A percentile compares a stretch with the other conserved stretches of the same genome.
phyloP scores from a whole-genome alignment of 2,329 filamentous ascomycete genomes.

The Fusarium burgessii region DNA sequence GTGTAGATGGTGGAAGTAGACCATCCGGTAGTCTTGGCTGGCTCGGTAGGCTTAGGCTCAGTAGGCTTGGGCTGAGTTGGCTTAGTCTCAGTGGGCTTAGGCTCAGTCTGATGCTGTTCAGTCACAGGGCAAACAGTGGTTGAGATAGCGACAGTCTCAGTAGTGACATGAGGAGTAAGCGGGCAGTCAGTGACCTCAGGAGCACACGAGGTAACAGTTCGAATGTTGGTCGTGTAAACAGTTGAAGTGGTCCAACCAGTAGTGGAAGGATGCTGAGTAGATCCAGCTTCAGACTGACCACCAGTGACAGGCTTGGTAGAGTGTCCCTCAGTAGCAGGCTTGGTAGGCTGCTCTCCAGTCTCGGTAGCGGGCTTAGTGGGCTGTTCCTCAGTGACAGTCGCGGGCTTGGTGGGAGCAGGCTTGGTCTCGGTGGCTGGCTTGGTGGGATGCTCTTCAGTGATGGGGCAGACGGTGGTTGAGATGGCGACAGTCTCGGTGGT shows the following conservation, averaged over 20 bases:
- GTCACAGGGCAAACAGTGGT: constrained; percentile 34
- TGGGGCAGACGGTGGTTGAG: neutral
- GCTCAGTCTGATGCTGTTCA: constrained; percentile 19
- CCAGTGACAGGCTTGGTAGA: constrained; percentile 13
- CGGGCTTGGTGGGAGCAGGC: neutral
- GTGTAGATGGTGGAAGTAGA: constrained; percentile 34
- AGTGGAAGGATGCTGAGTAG: constrained; percentile 25
- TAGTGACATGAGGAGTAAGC: constrained; percentile 24
- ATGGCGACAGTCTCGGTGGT: neutral
- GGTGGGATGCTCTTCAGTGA: constrained; percentile 1
- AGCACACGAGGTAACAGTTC: constrained; percentile 32
- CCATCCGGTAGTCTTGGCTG: neutral
- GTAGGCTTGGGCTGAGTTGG: constrained; percentile 7
- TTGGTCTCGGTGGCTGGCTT: neutral
- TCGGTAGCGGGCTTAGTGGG: neutral
- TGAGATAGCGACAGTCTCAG: constrained; percentile 30
- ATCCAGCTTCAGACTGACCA: constrained; percentile 5
- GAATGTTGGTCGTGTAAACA: constrained; percentile 33
- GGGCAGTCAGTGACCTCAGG: constrained; percentile 19
- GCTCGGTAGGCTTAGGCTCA: neutral
- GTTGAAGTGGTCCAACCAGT: constrained; percentile 35
- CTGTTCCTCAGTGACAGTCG: neutral
- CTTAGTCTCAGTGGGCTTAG: constrained; percentile 3
- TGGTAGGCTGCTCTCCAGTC: constrained; percentile 2
- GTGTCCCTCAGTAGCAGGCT: constrained; percentile 9